phyloP scores from a whole-genome alignment of 352 stramenopile genomes.

The Phytopythium helicoides region DNA sequence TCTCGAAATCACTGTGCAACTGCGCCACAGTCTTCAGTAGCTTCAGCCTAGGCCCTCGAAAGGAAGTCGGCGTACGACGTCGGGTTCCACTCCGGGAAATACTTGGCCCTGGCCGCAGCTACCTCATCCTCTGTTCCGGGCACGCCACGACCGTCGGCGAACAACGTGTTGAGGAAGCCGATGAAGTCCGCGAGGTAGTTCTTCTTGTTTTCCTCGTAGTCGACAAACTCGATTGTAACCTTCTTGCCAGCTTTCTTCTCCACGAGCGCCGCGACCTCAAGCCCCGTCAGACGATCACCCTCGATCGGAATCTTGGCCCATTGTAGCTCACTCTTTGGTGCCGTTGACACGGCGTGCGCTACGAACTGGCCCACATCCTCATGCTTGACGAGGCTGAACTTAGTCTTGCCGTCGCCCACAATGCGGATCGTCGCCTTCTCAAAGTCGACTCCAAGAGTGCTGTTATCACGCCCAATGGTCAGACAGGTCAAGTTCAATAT shows the following conservation, averaged over 20 bases:
- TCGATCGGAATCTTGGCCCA: constrained; percentile 5
- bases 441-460: constrained; percentile 1
- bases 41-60: no score
- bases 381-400: no score
- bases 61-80: neutral
- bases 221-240: neutral
- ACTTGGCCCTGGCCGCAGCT: neutral
- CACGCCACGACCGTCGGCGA: neutral
- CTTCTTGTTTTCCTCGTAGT: no score
- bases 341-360: constrained; percentile 4
- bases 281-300: neutral
- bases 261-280: constrained; percentile 1
- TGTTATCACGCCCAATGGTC: neutral
- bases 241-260: constrained; percentile 9
- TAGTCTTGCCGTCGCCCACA: constrained; percentile 4
- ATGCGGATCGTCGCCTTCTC: constrained; percentile 1
- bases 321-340: neutral
- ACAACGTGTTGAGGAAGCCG: neutral
- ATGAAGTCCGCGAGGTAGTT: constrained; percentile 2
- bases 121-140: neutral
- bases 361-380: constrained; percentile 6
- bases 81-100: neutral
- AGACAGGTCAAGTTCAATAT: neutral
- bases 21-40: no score
- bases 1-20: no score